phyloP scores from a whole-genome alignment of 495 filamentous ascomycete species.

The Aspergillus bertholletiae region DNA sequence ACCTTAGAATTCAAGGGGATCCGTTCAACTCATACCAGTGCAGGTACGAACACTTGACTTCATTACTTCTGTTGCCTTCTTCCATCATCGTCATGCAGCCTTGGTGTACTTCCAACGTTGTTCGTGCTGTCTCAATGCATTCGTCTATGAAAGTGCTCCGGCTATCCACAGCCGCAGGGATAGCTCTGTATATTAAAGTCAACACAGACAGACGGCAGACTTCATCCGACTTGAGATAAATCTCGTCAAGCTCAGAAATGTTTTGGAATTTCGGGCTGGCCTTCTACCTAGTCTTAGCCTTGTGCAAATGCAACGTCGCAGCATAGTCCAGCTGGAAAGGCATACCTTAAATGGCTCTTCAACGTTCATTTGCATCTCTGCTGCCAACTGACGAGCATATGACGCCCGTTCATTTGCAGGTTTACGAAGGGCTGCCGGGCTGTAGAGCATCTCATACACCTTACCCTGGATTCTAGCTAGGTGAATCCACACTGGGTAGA shows the following conservation, averaged over 20 bases:
- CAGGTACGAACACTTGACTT: constrained; percentile 53
- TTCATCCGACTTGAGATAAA: constrained; percentile 53
- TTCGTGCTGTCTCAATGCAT: constrained; percentile 58
- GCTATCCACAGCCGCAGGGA: constrained; percentile 42
- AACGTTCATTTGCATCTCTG: constrained; percentile 28
- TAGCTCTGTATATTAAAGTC: constrained; percentile 60
- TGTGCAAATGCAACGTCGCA: background rate
- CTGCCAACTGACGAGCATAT: constrained; percentile 30
- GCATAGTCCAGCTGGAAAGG: background rate
- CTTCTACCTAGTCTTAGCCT: constrained; percentile 1
- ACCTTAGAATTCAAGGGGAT: constrained; percentile 3
- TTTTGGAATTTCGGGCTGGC: background rate
- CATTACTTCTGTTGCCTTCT: constrained; percentile 27
- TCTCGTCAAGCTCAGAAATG: constrained; percentile 25
- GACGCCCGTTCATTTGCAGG: constrained; percentile 40
- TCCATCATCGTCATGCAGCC: constrained; percentile 46
- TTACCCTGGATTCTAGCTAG: constrained; percentile 54
- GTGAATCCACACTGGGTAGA: constrained; percentile 45
- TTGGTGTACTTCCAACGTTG: constrained; percentile 51
- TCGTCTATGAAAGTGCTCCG: constrained; percentile 51
- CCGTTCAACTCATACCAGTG: constrained; percentile 47
- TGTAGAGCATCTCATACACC: constrained; percentile 59
- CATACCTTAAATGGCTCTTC: constrained; percentile 34
- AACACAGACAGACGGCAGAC: constrained; percentile 51
- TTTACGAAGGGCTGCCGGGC: constrained; percentile 52